Evolutionary conservation across 2,329 filamentous ascomycete species (phyloP), one percentile per base, ranked within the genome.

Genomic region (Parastagonospora avenae): DNA sequence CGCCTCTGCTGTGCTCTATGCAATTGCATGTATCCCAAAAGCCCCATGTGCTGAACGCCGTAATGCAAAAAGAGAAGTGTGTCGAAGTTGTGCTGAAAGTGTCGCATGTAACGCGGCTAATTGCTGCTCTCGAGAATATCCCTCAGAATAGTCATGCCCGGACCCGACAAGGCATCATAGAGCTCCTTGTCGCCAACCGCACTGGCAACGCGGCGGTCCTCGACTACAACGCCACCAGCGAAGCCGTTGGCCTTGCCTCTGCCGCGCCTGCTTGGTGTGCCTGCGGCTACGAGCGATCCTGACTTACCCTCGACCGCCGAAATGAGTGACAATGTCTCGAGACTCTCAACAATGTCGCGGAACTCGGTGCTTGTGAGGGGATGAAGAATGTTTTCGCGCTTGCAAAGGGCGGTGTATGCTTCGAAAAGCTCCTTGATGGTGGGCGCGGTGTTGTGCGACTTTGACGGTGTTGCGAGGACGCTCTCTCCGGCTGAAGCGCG

Each of bases 361-460:
- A 99, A 99, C 73, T 99, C 94, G 4, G 91, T 94, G 66, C 85
- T 89, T 1, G 91, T 94, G 2, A 99, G 83, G 1, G 93, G 90
- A 61, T 96, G 92, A 2, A 99, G 82, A 8, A 95, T 81, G n/a
- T 92, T 90, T 65, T 97, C 93, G 31, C 86, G 85, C 50, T 86
- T 93, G 75, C 94, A 99, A 12, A 97, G 80, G 30, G 83, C 79
- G 50, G 85, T 87, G 75, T 99, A 99, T 2, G 90, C 86, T 52
- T 91, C 88, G 72, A 91, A 97, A 4, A 97, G 79, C 46, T 84
- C 83, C 74, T 92, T 95, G 70, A 96, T 82, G 0, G 89, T 95
- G 1, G 93, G 92, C 0, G 90, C 90, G 63, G 77, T 83, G 49
- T 79, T 76, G 46, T 73, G 68, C 11, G 68, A 63, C 48, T 76